phyloP scores from a whole-genome alignment of 116 monocot genomes.

The Thalassia testudinum region DNA sequence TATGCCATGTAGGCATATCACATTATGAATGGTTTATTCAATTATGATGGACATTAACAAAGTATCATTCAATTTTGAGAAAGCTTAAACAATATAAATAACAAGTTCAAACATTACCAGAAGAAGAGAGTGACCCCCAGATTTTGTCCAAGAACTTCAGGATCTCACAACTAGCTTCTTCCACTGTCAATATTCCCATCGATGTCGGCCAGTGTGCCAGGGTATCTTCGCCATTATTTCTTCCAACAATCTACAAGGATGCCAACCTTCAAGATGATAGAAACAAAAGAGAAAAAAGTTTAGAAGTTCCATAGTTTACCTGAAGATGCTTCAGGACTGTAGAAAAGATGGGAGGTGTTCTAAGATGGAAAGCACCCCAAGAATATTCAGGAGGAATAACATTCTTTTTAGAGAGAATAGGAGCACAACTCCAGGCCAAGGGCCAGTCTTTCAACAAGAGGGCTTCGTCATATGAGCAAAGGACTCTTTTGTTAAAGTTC shows the following conservation, averaged over 20 bases:
- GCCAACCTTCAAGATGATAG: too few species aligned
- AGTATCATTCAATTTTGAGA: too few species aligned
- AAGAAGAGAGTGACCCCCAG: conserved; percentile 83
- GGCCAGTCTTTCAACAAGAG: conserved; percentile 92
- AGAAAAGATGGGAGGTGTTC: conserved; percentile 84
- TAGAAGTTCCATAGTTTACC: conserved; percentile 23
- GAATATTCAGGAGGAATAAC: conserved; percentile 96
- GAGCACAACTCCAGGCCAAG: conserved; percentile 90
- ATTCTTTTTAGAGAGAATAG: conserved; percentile 56
- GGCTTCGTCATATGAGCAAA: conserved; percentile 70
- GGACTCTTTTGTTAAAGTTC: conserved; percentile 69
- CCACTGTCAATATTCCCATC: conserved; percentile 64
- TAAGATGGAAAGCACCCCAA: conserved; percentile 73
- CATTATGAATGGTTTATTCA: too few species aligned
- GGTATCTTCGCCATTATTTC: conserved; percentile 91
- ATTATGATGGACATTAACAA: too few species aligned
- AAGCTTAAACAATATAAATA: too few species aligned
- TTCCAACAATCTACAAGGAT: conserved; percentile 54
- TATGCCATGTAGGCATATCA: too few species aligned
- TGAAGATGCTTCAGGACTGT: conserved; percentile 84
- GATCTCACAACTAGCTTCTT: conserved; percentile 69
- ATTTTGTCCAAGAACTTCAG: conserved; percentile 64
- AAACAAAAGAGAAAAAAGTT: too few species aligned
- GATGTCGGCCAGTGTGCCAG: conserved; percentile 90
- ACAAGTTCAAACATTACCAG: conserved; percentile 23